A percentile compares a stretch with the other conserved stretches of the same genome.
Evolutionary conservation across 176 grass and related monocot genomes (phyloP).

Genomic region (Triticum turgidum): DNA sequence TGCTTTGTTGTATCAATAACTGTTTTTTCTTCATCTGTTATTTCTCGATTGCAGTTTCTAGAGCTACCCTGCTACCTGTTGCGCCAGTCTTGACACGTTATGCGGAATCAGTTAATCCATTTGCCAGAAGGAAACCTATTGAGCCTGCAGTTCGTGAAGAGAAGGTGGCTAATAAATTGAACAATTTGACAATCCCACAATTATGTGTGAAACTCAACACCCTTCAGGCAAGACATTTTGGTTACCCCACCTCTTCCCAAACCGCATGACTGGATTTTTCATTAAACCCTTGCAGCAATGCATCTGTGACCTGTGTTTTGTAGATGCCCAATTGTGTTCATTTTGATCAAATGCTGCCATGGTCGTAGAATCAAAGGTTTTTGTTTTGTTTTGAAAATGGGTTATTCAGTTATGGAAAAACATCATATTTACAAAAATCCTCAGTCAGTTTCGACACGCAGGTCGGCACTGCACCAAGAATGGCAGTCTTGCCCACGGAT

Average conservation of each 20-base stretch:
- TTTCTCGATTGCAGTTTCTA: slow-evolving; percentile 49
- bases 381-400: too few relatives aligned
- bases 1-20: neutral
- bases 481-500: neutral
- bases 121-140: slow-evolving; percentile 64
- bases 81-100: slow-evolving; percentile 79
- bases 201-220: slow-evolving; percentile 96
- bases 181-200: slow-evolving; percentile 55
- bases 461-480: neutral
- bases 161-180: slow-evolving; percentile 51
- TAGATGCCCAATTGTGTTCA: neutral
- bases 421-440: too few relatives aligned
- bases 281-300: neutral
- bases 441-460: too few relatives aligned
- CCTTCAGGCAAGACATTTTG: slow-evolving; percentile 61
- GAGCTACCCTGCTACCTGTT: slow-evolving; percentile 54
- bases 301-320: neutral
- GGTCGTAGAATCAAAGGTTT: neutral
- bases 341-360: neutral
- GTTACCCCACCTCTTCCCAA: neutral
- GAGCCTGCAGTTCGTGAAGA: slow-evolving; percentile 49
- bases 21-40: slow-evolving; percentile 3
- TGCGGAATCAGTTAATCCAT: slow-evolving; percentile 71
- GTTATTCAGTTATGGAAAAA: too few relatives aligned
- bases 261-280: neutral